Evolutionary conservation across 2,329 filamentous ascomycete genomes (phyloP).

Genomic region (Sordariomycetes sp.): DNA sequence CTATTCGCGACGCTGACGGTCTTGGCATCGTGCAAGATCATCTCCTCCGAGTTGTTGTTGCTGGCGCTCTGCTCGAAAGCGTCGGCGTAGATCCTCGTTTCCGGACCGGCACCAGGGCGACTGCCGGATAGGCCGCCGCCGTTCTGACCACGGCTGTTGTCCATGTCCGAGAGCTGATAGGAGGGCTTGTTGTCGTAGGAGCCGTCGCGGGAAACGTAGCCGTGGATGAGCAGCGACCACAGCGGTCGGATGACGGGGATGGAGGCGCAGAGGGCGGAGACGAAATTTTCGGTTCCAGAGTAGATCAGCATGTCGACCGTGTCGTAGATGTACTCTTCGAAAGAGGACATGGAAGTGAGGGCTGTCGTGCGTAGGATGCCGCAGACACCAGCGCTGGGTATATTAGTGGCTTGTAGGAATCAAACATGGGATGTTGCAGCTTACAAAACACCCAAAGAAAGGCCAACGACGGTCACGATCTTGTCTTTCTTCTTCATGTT

Average conservation of each 20-base stretch:
- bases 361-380: constrained; percentile 7
- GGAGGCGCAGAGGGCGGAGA: constrained; percentile 9
- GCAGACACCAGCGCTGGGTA: constrained; percentile 7
- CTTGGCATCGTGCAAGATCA: constrained; percentile 1
- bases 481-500: constrained; percentile 17
- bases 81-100: constrained; percentile 4
- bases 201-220: constrained; percentile 2
- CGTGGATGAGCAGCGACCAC: constrained; percentile 3
- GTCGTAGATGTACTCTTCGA: constrained; percentile 9
- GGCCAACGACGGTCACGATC: constrained; percentile 13
- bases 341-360: constrained; percentile 5
- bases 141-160: too few species aligned
- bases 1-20: background rate
- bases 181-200: background rate
- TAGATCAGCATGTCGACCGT: constrained; percentile 11
- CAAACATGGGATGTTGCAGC: constrained; percentile 1
- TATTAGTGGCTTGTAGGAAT: background rate
- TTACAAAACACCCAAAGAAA: constrained; percentile 17
- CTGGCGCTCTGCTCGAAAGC: background rate
- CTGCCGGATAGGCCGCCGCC: constrained; percentile 1
- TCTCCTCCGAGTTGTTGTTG: constrained; percentile 3
- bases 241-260: constrained; percentile 8
- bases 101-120: background rate
- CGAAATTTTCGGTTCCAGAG: constrained; percentile 10
- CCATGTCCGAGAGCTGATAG: background rate